Evolutionary conservation across 441 rosid species (phyloP).

Genomic region (Adansonia gregorii): DNA sequence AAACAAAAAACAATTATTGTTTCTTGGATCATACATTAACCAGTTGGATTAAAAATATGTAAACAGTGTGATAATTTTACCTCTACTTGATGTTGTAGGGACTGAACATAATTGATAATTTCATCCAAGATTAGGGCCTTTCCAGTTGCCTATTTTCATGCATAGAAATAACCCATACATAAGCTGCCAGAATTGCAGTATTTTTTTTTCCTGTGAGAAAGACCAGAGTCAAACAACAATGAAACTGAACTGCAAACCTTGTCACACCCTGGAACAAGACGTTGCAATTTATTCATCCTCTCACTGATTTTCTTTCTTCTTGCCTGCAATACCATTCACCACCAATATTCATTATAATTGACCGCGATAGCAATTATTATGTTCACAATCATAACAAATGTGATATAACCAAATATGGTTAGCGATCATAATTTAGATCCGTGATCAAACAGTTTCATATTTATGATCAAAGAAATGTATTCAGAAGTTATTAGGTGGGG

Average conservation of each 20-base stretch:
- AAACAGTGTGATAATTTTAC: conserved; percentile 5
- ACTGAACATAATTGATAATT: conserved; percentile 44
- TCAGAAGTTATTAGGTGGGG: too few species aligned
- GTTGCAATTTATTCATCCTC: conserved; percentile 52
- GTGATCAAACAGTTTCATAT: too few species aligned
- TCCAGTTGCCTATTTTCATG: conserved; percentile 47
- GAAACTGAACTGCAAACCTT: conserved; percentile 39
- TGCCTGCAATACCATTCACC: conserved; percentile 34
- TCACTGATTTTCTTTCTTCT: conserved; percentile 65
- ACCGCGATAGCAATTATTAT: too few species aligned
- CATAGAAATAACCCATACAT: conserved; percentile 26
- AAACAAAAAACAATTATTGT: neutral
- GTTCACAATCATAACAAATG: too few species aligned
- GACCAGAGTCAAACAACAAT: conserved; percentile 12
- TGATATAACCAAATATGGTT: too few species aligned
- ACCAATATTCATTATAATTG: too few species aligned
- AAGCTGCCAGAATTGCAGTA: conserved; percentile 22
- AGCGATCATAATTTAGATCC: too few species aligned
- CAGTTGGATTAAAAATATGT: too few species aligned
- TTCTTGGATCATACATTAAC: neutral
- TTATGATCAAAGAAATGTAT: too few species aligned
- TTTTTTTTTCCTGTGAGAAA: neutral
- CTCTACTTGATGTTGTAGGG: conserved; percentile 46
- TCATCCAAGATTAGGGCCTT: conserved; percentile 50
- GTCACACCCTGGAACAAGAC: conserved; percentile 67